phyloP scores from a whole-genome alignment of 441 rosid species.

The Raphanus hybrid region DNA sequence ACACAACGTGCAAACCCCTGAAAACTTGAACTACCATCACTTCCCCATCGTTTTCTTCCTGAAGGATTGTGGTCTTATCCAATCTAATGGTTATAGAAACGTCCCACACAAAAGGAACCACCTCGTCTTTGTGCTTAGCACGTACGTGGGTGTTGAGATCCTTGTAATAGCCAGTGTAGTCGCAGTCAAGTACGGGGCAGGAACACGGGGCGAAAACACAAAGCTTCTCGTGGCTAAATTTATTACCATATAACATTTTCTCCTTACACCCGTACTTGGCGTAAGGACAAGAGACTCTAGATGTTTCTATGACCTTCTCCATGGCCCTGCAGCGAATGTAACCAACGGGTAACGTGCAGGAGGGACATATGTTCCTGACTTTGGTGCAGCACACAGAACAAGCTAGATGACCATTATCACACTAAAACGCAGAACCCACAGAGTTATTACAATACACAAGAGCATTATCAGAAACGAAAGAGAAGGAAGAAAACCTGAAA shows the following conservation, averaged over 20 bases:
- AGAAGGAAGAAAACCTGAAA: conserved; percentile 49
- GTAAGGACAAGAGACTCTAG: conserved; percentile 53
- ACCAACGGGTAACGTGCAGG: conserved; percentile 66
- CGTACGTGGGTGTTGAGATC: conserved; percentile 50
- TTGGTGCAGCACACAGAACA: conserved; percentile 65
- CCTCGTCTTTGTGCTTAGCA: conserved; percentile 36
- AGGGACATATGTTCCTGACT: conserved; percentile 58
- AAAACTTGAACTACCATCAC: conserved; percentile 35
- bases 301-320: conserved; percentile 71
- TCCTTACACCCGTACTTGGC: conserved; percentile 56
- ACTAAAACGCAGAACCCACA: conserved; percentile 41
- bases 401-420: conserved; percentile 74
- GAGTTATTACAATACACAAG: no score
- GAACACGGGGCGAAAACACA: conserved; percentile 54
- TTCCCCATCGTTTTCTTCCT: conserved; percentile 23
- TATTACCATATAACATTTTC: conserved; percentile 43
- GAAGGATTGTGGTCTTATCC: conserved; percentile 14
- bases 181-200: conserved; percentile 59
- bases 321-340: conserved; percentile 70
- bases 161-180: conserved; percentile 47
- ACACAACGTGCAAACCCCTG: conserved; percentile 5
- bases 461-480: no score
- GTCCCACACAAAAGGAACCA: conserved; percentile 17
- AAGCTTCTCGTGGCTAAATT: conserved; percentile 49
- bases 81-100: neutral